These are phyloP conservation scores for Xylariaceae sp. DNA, from an alignment of 2,329 filamentous ascomycete genomes.

Conservation along the genomic window DNA sequence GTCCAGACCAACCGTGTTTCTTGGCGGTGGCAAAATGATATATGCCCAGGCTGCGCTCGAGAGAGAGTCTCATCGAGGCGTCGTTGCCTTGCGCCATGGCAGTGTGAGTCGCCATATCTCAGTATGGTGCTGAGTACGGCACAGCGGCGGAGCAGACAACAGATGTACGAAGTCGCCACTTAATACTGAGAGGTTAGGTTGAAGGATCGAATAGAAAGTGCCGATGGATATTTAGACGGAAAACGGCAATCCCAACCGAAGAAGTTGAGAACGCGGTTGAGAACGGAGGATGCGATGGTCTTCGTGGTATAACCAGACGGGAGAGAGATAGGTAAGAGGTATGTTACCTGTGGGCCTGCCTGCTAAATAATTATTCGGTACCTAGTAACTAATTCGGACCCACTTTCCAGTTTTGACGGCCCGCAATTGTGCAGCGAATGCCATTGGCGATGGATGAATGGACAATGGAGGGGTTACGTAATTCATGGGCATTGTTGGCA, in stretches of 20 bases:
- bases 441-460: not conserved
- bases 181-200: not conserved
- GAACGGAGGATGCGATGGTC: not conserved
- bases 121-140: not conserved
- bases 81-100: constrained; percentile 33
- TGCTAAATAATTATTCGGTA: not conserved
- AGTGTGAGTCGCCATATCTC: constrained; percentile 32
- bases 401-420: not conserved
- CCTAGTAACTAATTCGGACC: not conserved
- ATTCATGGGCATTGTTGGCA: not conserved
- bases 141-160: not conserved
- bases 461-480: not conserved
- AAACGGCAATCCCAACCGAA: not conserved
- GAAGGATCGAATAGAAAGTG: not conserved
- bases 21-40: constrained; percentile 36
- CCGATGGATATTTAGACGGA: not conserved
- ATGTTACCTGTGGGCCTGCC: too few relatives aligned
- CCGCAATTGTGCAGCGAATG: not conserved
- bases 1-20: constrained; percentile 39
- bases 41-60: constrained; percentile 37
- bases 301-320: not conserved
- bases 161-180: not conserved
- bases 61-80: constrained; percentile 27
- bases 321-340: not conserved
- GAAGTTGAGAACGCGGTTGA: not conserved